Percentiles rank a stretch among this genome's conserved stretches.
Evolutionary conservation across 371 early-diverging fungal species (phyloP).

Genomic region (Mucor indicus): DNA sequence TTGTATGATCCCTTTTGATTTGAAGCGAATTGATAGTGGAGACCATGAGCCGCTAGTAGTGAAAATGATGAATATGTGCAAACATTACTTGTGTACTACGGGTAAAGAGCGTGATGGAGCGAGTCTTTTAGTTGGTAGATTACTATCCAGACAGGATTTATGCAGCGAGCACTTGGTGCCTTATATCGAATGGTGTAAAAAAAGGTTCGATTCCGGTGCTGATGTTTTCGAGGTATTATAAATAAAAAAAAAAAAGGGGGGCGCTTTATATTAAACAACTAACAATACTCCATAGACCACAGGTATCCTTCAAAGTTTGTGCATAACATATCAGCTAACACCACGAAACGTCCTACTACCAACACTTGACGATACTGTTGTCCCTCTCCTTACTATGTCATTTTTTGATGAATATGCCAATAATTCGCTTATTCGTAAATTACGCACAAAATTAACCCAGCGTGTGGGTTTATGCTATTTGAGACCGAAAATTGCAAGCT

Average conservation of each 20-base stretch:
- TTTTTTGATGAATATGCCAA: constrained; percentile 53
- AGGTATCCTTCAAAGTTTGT: constrained; percentile 70
- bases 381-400: constrained; percentile 51
- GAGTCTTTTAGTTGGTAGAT: constrained; percentile 72
- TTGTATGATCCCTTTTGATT: constrained; percentile 92
- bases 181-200: constrained; percentile 63
- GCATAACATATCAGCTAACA: constrained; percentile 65
- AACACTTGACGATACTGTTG: constrained; percentile 49
- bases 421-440: constrained; percentile 78
- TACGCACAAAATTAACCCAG: constrained; percentile 78
- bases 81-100: constrained; percentile 53
- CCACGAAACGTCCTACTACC: constrained; percentile 64
- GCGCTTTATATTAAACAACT: too few species aligned
- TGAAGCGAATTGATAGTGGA: constrained; percentile 77
- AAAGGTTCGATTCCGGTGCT: constrained; percentile 27
- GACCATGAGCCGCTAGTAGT: constrained; percentile 50
- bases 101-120: constrained; percentile 89
- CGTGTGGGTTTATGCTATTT: constrained; percentile 76
- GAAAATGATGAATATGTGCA: constrained; percentile 51
- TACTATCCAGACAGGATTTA: constrained; percentile 63
- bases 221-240: constrained; percentile 50
- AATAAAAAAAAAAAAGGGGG: background rate
- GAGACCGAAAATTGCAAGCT: constrained; percentile 70
- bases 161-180: constrained; percentile 43
- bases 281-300: constrained; percentile 18